Evolutionary conservation across 1,284 basidiomycete genomes (phyloP).

Genomic region (Porphyrellus sp.): DNA sequence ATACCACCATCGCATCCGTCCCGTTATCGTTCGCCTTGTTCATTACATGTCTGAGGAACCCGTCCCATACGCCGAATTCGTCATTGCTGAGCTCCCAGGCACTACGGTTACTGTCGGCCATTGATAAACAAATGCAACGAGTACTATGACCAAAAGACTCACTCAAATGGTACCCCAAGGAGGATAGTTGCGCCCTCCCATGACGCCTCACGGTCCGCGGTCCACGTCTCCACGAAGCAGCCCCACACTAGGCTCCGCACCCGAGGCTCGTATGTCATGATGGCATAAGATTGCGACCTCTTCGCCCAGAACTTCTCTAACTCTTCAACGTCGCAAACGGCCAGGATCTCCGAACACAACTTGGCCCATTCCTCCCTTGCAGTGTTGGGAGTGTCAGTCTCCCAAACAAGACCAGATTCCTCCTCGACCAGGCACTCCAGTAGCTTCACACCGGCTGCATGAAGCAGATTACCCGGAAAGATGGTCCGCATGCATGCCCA

Average conservation of each 20-base stretch:
- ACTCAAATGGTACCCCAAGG: slow-evolving; percentile 62
- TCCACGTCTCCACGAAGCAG: slow-evolving; percentile 53
- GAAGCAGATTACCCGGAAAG: slow-evolving; percentile 44
- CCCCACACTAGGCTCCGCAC: slow-evolving; percentile 52
- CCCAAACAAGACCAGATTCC: slow-evolving; percentile 46
- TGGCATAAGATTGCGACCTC: slow-evolving; percentile 16
- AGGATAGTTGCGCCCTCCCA: slow-evolving; percentile 58
- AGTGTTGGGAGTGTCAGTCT: slow-evolving; percentile 39
- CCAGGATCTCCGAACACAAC: slow-evolving; percentile 53
- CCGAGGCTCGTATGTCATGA: slow-evolving; percentile 25
- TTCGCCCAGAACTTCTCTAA: slow-evolving; percentile 53
- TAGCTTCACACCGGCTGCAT: slow-evolving; percentile 43
- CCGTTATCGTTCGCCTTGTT: slow-evolving; percentile 59
- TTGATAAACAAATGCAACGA: slow-evolving; percentile 9
- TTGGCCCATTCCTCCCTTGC: slow-evolving; percentile 53
- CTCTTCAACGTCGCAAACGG: slow-evolving; percentile 44
- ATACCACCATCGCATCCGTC: slow-evolving; percentile 46
- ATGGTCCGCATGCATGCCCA: slow-evolving; percentile 47
- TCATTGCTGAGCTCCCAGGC: slow-evolving; percentile 54
- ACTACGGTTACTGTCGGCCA: slow-evolving; percentile 39
- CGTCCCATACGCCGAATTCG: slow-evolving; percentile 57
- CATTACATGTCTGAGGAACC: slow-evolving; percentile 48
- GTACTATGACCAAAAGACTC: slow-evolving; percentile 28
- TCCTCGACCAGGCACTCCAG: slow-evolving; percentile 47
- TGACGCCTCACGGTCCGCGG: slow-evolving; percentile 33